phyloP scores from a whole-genome alignment of 2,329 filamentous ascomycete genomes.

The Oidium heveae region DNA sequence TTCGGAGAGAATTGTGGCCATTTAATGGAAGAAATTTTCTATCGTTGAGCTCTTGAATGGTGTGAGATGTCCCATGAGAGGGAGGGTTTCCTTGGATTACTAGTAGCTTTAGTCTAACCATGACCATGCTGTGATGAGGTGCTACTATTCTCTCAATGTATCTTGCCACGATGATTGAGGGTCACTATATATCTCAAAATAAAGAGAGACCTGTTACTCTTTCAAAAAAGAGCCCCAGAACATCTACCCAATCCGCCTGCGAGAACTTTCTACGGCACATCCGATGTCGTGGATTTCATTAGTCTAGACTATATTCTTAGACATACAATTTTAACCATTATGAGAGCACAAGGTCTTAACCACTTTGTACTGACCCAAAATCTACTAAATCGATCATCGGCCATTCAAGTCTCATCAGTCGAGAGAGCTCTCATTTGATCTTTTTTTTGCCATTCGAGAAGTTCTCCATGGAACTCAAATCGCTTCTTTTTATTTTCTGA shows the following conservation, averaged over 20 bases:
- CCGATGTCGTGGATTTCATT: background rate
- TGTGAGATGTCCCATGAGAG: no score
- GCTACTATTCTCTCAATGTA: background rate
- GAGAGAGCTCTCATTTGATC: background rate
- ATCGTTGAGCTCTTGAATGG: no score
- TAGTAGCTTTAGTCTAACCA: background rate
- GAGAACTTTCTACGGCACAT: background rate
- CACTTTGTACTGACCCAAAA: background rate
- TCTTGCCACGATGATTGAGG: background rate
- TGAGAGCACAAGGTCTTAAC: background rate
- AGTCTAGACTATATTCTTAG: background rate
- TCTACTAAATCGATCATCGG: background rate
- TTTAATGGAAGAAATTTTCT: no score
- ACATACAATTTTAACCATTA: background rate
- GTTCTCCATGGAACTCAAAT: background rate
- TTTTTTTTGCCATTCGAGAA: background rate
- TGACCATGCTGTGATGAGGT: background rate
- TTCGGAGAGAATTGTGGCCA: no score
- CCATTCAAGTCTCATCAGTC: no score
- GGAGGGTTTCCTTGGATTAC: background rate
- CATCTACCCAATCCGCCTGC: no score
- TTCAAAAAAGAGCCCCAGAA: background rate
- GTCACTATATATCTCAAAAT: background rate
- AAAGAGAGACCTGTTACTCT: background rate
- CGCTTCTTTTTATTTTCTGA: background rate